Base-by-base conservation (phyloP, 768 basidiomycete species). In the Boletus sensibilis region DNA sequence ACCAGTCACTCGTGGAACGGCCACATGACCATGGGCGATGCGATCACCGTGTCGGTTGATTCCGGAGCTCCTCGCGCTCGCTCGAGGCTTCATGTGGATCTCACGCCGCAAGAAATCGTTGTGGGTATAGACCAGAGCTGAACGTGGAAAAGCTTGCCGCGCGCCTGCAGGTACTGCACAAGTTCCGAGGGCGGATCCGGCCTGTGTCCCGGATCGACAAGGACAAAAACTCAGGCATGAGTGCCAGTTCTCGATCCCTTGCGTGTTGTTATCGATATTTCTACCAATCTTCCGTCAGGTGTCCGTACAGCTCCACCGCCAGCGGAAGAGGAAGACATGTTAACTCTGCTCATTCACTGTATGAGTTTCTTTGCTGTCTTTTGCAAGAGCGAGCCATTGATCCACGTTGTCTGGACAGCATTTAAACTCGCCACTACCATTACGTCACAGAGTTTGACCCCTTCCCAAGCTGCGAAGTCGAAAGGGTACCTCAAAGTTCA, bases 151-250 rank as follows among this genome's bases (percentile, higher is more conserved):
- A 72, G 23, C 78, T 92, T 50, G 65, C 76, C 8, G 72, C 71
- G 18, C 80, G 76, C 18, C 59, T 76, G 42, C 66, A 66, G 11
- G 66, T 54, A 6, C 60, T 70, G 14, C 63, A 60, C 35, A 60
- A 54, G 12, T 49, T 50, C 41, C 51, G 34, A n/a, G 61, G 58
- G 9, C 50, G 29, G n/a, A 54, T 61, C 25, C 34, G 48, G 21
- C 63, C 59, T 29, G 80, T 74, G 23, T 99, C 94, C 75, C 83
- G 96, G 16, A 84, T 99, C 55, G 97, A 98, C 77, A 94, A 87
- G 66, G 97, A 98, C 68, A 97, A 98, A 70, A 74, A 98, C 47
- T 83, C 85, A 5, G 93, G 94, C 1, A 88, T 98, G 85, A 84
- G 85, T 40, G n/a, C n/a, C n/a, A n/a, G n/a, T n/a, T n/a, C n/a